Evolutionary conservation across 257 asterid species (phyloP).

Genomic region (Craterostigma plantagineum): DNA sequence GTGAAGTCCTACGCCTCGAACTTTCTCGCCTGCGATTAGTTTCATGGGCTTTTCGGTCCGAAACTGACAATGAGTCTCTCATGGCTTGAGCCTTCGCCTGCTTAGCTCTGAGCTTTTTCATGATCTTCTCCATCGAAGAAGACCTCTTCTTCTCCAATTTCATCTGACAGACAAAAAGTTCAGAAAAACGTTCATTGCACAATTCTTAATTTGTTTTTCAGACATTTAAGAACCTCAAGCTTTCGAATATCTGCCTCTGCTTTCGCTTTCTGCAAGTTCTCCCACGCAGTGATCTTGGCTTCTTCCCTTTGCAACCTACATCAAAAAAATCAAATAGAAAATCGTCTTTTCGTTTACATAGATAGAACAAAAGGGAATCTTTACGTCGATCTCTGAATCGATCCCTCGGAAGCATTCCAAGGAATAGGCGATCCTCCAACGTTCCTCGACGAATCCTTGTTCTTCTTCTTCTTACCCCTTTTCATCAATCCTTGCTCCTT

Average conservation of each 20-base stretch:
- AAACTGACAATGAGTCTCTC: background rate
- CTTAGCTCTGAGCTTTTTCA: background rate
- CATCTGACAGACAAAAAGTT: background rate
- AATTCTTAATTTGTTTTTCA: no score
- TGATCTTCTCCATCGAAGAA: conserved; percentile 3
- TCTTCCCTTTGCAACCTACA: background rate
- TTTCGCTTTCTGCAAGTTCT: conserved; percentile 4
- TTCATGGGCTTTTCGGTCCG: no score
- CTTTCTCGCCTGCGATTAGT: no score
- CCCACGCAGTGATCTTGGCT: conserved; percentile 2
- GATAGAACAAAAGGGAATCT: background rate
- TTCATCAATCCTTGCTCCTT: conserved; percentile 15
- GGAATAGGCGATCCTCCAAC: conserved; percentile 11
- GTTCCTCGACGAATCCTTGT: background rate
- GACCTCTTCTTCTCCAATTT: conserved; percentile 6
- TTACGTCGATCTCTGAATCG: conserved; percentile 3
- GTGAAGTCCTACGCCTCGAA: no score
- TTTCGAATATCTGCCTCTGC: conserved; percentile 1
- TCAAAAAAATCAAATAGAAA: background rate
- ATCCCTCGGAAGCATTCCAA: conserved; percentile 25
- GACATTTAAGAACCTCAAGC: background rate
- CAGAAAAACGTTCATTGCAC: no score
- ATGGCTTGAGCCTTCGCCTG: conserved; percentile 2
- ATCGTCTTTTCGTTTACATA: background rate
- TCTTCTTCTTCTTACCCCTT: conserved; percentile 8